phyloP scores from a whole-genome alignment of 2,329 filamentous ascomycete genomes.

The Alternaria atra region DNA sequence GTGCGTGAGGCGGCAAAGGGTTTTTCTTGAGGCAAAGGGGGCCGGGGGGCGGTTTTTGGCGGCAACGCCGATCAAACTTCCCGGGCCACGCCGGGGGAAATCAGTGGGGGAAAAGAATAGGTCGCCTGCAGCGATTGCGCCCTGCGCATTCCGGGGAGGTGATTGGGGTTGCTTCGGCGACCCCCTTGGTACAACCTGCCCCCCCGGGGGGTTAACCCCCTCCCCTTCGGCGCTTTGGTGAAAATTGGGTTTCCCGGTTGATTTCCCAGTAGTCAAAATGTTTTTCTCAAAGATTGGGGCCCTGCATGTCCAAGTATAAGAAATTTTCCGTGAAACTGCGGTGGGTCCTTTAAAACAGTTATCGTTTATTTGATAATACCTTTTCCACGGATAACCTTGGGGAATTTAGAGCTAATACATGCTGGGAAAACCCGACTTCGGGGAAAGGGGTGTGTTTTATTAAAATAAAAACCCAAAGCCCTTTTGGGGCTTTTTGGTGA shows the following conservation, averaged over 20 bases:
- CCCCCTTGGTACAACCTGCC: neutral
- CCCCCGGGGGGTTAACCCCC: too few species aligned
- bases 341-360: constrained; percentile 60
- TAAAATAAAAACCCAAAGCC: constrained; percentile 59
- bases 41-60: neutral
- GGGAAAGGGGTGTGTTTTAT: constrained; percentile 58
- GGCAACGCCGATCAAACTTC: neutral
- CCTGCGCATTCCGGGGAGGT: neutral
- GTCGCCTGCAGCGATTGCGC: neutral
- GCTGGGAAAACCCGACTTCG: constrained; percentile 51
- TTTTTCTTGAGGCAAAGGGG: neutral
- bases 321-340: constrained; percentile 55
- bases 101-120: neutral
- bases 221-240: neutral
- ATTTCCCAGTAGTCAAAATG: constrained; percentile 47
- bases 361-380: constrained; percentile 58
- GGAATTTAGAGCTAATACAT: constrained; percentile 59
- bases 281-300: constrained; percentile 57
- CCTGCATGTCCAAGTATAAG: constrained; percentile 58
- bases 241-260: constrained; percentile 48
- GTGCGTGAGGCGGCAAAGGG: neutral
- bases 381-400: constrained; percentile 57
- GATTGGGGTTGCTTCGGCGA: neutral
- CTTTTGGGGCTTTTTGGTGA: constrained; percentile 43
- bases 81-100: neutral